Conservation (phyloP, 2,329 filamentous ascomycete species). For the Epichloe coenophiala region DNA sequence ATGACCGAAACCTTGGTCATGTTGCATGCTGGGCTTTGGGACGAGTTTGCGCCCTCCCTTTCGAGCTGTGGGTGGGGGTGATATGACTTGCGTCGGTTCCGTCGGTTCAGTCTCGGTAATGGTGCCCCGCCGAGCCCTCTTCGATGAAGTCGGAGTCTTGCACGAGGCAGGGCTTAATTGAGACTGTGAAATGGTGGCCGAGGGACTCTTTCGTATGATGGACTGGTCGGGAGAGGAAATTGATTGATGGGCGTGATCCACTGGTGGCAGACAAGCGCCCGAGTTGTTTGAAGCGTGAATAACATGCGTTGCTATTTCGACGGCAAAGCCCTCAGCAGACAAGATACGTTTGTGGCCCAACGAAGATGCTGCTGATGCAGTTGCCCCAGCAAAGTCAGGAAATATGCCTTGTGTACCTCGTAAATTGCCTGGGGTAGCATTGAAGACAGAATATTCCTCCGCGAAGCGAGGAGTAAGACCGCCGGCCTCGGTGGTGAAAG, state of each 20-base stretch:
- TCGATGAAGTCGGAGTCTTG: constrained; percentile 17
- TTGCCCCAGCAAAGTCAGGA: constrained; percentile 28
- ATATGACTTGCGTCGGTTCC: constrained; percentile 36
- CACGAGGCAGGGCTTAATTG: constrained; percentile 16
- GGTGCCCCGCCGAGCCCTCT: constrained; percentile 32
- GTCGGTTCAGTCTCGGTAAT: constrained; percentile 20
- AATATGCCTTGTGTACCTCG: constrained; percentile 32
- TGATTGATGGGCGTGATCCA: constrained; percentile 44
- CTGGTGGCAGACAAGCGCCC: constrained; percentile 41
- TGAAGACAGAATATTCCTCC: constrained; percentile 53
- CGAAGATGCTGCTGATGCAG: constrained; percentile 19
- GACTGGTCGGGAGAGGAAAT: constrained; percentile 42
- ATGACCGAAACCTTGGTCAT: constrained; percentile 41
- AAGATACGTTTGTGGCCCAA: constrained; percentile 34
- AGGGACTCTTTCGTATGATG: constrained; percentile 16
- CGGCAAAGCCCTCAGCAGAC: constrained; percentile 35
- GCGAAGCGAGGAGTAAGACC: constrained; percentile 49
- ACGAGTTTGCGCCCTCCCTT: constrained; percentile 43
- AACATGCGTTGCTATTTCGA: constrained; percentile 45
- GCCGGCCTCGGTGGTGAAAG: constrained; percentile 34
- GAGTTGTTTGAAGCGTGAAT: constrained; percentile 44
- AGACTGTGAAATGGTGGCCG: constrained; percentile 14
- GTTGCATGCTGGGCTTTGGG: constrained; percentile 42
- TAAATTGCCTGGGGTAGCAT: constrained; percentile 47
- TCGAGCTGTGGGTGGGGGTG: constrained; percentile 44